Percentiles rank a stretch among this genome's conserved stretches.
These are phyloP conservation scores for Salicornia ramosissima DNA, from an alignment of 148 eudicot genomes.

Conservation along the genomic window DNA sequence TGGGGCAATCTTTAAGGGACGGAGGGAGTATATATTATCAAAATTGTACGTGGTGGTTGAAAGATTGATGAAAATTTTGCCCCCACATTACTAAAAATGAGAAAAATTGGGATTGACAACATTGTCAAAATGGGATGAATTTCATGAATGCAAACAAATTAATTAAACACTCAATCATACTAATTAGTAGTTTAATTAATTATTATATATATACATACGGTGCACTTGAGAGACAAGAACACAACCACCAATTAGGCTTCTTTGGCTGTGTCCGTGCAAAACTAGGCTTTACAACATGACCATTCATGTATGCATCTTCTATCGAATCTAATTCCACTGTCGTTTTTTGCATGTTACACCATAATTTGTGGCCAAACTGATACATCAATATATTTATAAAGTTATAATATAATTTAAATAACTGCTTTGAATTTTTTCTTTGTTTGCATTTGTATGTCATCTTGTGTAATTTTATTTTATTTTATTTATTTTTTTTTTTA, in stretches of 20 bases:
- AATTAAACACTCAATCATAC: no score
- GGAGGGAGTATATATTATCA: no score
- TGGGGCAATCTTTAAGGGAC: no score
- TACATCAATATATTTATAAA: not conserved
- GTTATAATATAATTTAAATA: no score
- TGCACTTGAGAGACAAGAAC: constrained; percentile 9
- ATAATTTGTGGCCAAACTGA: constrained; percentile 10
- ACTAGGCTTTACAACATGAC: constrained; percentile 3
- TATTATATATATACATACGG: not conserved
- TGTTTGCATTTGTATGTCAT: constrained; percentile 13
- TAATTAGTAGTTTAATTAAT: no score
- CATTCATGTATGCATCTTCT: not conserved
- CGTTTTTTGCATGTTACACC: constrained; percentile 4
- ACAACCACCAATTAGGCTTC: constrained; percentile 13
- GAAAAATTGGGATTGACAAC: not conserved
- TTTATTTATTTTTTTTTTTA: not conserved
- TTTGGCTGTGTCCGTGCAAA: constrained; percentile 6
- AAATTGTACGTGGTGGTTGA: constrained; percentile 19
- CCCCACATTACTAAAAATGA: constrained; percentile 4
- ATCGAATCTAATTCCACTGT: not conserved
- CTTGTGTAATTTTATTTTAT: not conserved
- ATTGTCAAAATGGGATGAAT: constrained; percentile 8
- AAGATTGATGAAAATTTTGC: not conserved
- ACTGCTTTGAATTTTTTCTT: constrained; percentile 6
- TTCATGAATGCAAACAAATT: constrained; percentile 14